These are phyloP conservation scores for Poterioochromonas sp. DNA, from an alignment of 352 stramenopile genomes.

Conservation along the genomic window DNA sequence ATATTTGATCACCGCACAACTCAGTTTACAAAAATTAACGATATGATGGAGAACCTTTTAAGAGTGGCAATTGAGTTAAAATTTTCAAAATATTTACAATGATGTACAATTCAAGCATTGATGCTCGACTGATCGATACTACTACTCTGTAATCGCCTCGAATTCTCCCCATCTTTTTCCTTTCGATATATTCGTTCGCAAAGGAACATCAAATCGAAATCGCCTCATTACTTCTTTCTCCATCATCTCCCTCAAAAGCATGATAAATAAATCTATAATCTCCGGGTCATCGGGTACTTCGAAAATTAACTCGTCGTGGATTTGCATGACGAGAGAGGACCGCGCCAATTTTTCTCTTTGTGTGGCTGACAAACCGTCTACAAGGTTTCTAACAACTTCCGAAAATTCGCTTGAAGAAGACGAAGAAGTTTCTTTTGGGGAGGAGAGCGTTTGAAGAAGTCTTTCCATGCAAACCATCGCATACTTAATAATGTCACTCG, in stretches of 20 bases:
- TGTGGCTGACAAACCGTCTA: too few species aligned
- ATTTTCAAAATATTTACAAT: too few species aligned
- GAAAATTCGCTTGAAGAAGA: not conserved
- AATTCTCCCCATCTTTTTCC: conserved; percentile 14
- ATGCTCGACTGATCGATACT: too few species aligned
- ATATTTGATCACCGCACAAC: too few species aligned
- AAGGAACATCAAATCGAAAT: not conserved
- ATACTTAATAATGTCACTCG: conserved; percentile 47
- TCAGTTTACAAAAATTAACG: too few species aligned
- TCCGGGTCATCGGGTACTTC: conserved; percentile 38
- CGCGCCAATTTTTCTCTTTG: conserved; percentile 16
- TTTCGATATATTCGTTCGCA: not conserved
- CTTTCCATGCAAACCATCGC: conserved; percentile 43
- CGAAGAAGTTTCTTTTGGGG: not conserved
- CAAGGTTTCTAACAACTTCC: not conserved
- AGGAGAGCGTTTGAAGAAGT: not conserved
- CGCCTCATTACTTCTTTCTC: not conserved
- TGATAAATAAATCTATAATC: not conserved
- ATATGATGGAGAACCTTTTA: too few species aligned
- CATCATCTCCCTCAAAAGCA: not conserved
- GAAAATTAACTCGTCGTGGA: conserved; percentile 49
- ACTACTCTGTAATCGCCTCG: too few species aligned
- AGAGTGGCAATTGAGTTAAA: too few species aligned
- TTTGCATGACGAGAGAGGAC: conserved; percentile 45
- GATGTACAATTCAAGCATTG: too few species aligned